Conservation (phyloP, 257 asterid species). For the Jaltomata sinuosa region DNA sequence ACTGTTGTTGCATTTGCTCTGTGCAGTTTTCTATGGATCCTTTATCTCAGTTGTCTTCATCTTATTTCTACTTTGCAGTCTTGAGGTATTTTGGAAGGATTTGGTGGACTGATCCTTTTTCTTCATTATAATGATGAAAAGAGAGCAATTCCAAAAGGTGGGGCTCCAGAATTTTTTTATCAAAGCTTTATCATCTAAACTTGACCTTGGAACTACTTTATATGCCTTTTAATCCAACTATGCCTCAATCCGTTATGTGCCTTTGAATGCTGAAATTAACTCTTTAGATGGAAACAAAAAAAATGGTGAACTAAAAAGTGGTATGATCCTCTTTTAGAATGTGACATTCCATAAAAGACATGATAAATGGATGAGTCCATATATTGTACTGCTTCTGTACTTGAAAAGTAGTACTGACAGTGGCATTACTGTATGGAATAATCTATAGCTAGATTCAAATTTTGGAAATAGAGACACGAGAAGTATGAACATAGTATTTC, state of each 20-base stretch:
- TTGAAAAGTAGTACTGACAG: not conserved
- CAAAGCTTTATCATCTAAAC: not conserved
- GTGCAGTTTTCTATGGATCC: not conserved
- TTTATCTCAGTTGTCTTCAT: conserved; percentile 20
- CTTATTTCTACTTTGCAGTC: conserved; percentile 66
- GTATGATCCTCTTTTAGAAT: not conserved
- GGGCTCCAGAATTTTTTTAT: not conserved
- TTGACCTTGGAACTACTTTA: not conserved
- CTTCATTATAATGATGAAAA: conserved; percentile 78
- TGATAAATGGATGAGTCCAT: not conserved
- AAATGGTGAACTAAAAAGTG: not conserved
- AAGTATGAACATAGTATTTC: no score
- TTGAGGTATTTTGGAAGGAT: conserved; percentile 57
- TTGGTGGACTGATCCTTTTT: conserved; percentile 54
- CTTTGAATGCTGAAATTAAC: not conserved
- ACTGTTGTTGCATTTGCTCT: not conserved
- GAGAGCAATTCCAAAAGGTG: conserved; percentile 89
- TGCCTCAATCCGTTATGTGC: not conserved
- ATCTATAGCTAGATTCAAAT: no score
- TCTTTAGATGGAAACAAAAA: not conserved
- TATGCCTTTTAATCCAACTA: not conserved
- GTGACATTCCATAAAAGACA: not conserved
- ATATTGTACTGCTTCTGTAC: not conserved
- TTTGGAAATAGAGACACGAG: no score
- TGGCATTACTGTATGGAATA: no score